Conservation (phyloP, 768 basidiomycete species). For the Neoboletus brunneissimus region DNA sequence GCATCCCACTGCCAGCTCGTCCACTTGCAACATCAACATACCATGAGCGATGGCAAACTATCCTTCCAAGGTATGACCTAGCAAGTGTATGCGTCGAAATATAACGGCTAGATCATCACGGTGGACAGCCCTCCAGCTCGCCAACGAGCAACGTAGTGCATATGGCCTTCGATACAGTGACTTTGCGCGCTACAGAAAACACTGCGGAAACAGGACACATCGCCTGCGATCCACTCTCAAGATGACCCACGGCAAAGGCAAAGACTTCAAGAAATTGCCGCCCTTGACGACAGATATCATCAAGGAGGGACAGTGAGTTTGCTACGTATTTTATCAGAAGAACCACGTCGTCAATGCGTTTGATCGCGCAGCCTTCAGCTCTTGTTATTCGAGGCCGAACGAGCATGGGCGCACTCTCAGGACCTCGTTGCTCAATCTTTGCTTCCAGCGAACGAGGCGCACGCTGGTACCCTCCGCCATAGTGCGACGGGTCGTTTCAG, state of each 20-base stretch:
- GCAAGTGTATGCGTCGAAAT: not conserved
- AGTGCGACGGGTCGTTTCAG: constrained; percentile 79
- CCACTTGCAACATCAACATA: not conserved
- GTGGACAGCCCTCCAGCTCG: constrained; percentile 70
- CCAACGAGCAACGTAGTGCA: constrained; percentile 84
- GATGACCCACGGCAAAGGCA: constrained; percentile 84
- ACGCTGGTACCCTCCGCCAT: constrained; percentile 59
- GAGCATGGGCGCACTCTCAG: constrained; percentile 89
- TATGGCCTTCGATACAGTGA: constrained; percentile 93
- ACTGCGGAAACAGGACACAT: constrained; percentile 89
- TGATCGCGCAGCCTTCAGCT: constrained; percentile 62
- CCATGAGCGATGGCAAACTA: constrained; percentile 28
- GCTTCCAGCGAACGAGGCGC: constrained; percentile 49
- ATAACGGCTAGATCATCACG: not conserved
- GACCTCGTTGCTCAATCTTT: constrained; percentile 58
- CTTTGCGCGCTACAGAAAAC: constrained; percentile 85
- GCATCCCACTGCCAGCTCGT: constrained; percentile 5
- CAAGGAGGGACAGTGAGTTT: constrained; percentile 80
- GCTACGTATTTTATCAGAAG: not conserved
- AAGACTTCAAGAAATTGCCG: constrained; percentile 84
- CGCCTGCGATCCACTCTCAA: constrained; percentile 81
- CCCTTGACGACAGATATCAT: constrained; percentile 62
- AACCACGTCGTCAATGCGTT: constrained; percentile 8
- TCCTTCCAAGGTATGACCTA: constrained; percentile 42
- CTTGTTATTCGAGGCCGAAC: constrained; percentile 85